Evolutionary conservation across 2,329 filamentous ascomycete species (phyloP), one percentile per base, ranked within the genome.

Genomic region (Aspergillus sp.): DNA sequence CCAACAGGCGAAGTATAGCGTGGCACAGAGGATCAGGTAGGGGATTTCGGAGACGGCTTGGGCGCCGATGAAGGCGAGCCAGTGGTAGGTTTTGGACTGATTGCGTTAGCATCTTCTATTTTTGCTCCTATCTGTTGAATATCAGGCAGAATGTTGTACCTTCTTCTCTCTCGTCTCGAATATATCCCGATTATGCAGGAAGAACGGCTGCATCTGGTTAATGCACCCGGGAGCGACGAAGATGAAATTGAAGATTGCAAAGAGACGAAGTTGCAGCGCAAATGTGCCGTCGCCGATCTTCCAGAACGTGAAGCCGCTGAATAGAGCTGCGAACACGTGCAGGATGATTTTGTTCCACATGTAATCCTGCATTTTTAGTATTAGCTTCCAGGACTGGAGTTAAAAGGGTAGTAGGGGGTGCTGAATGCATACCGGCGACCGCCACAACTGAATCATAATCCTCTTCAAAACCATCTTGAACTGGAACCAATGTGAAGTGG

Each of bases 291-390:
- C 70, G 0, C 83, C 84, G 26, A 87, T 79, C 71, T 80, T 82
- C 84, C 84, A 87, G 68, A 87, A 87, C 0, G 82, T 81, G 63
- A 87, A 87, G 1, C 84, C 85, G 67, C 85, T 86, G 74, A 87
- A 85, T 0, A 87, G 78, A 0, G 81, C 83, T 0, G 79, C 80
- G 14, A 77, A 74, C 22, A 87, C 74, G 66, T 87, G 85, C 1
- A 87, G 75, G 0, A 78, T 73, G 1, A 81, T 69, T 53, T 81
- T 81, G 67, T 81, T 80, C 72, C 78, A 78, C 60, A 79, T 71
- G 57, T 81, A 81, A 24, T 77, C 75, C 67, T 74, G 31, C 3
- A 2, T 14, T 42, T 9, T 29, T 9, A 29, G 4, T 4, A 39
- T 52, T 16, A 61, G 50, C 2, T 29, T n/a, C 7, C 2, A 29